A percentile compares a stretch with the other conserved stretches of the same genome.
Evolutionary conservation across 1,284 basidiomycete species (phyloP).

Genomic region (Butyriboletus appendiculatus): DNA sequence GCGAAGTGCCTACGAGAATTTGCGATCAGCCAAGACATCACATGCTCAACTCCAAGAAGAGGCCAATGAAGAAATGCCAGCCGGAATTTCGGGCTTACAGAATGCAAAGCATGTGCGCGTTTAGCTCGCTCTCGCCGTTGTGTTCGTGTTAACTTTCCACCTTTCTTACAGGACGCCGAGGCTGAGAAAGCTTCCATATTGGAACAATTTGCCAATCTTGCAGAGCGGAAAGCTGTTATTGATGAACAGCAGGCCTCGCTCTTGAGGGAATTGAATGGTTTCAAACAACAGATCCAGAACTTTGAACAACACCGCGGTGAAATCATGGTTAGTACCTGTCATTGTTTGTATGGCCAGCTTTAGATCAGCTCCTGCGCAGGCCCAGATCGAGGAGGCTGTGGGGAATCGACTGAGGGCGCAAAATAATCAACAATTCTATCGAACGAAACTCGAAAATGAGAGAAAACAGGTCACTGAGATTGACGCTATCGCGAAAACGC

Average conservation of each 20-base stretch:
- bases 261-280: conserved; percentile 42
- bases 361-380: conserved; percentile 29
- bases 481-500: conserved; percentile 46
- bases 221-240: conserved; percentile 42
- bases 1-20: conserved; percentile 26
- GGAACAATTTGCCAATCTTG: conserved; percentile 51
- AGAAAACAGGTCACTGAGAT: conserved; percentile 42
- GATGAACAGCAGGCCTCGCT: conserved; percentile 45
- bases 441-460: conserved; percentile 49
- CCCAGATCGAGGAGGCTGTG: conserved; percentile 46
- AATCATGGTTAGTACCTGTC: conserved; percentile 42
- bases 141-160: background rate
- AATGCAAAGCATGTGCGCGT: conserved; percentile 50
- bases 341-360: background rate
- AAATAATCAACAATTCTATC: conserved; percentile 45
- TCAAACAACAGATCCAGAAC: conserved; percentile 50
- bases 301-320: conserved; percentile 43
- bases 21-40: conserved; percentile 33
- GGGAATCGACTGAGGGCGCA: conserved; percentile 50
- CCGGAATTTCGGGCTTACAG: conserved; percentile 67
- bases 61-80: conserved; percentile 73
- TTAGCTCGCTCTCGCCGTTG: background rate
- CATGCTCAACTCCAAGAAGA: conserved; percentile 54
- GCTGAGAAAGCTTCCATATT: conserved; percentile 50
- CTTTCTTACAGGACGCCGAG: conserved; percentile 49